A percentile compares a stretch with the other conserved stretches of the same genome.
Evolutionary conservation across 345 rosid genomes (phyloP).

Genomic region (Ceriops zippeliana): DNA sequence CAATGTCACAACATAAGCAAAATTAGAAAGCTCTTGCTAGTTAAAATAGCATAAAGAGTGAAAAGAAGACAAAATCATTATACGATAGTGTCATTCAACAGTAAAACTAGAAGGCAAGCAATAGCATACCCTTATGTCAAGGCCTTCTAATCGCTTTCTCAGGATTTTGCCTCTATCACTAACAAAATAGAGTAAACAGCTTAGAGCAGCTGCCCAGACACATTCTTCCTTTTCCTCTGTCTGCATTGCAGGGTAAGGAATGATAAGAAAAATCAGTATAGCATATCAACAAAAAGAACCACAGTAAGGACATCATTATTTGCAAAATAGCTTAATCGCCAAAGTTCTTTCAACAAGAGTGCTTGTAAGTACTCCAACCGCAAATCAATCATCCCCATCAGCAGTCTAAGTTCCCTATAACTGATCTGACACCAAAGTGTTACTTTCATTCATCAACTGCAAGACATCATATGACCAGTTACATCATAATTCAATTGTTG

Average conservation of each 20-base stretch:
- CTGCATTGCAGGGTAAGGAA: constrained; percentile 28
- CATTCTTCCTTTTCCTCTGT: constrained; percentile 82
- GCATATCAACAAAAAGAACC: background rate
- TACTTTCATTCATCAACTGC: background rate
- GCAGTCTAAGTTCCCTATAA: background rate
- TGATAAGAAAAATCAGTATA: constrained; percentile 4
- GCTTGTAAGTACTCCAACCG: background rate
- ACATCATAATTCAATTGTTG: background rate
- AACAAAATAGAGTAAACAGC: constrained; percentile 94
- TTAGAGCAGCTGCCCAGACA: constrained; percentile 95
- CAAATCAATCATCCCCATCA: background rate
- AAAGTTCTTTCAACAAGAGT: background rate
- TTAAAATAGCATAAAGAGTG: background rate
- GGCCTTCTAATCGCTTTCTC: constrained; percentile 77
- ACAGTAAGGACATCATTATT: background rate
- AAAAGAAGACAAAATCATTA: background rate
- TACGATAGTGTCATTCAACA: background rate
- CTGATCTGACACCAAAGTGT: background rate
- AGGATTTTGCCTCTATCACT: constrained; percentile 84
- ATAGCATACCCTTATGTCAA: constrained; percentile 86
- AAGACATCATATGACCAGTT: background rate
- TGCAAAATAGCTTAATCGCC: background rate
- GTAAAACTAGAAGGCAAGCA: constrained; percentile 10
- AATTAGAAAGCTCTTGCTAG: too few species aligned
- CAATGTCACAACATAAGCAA: too few species aligned